Evolutionary conservation across 2,329 filamentous ascomycete genomes (phyloP), one percentile per base, ranked within the genome.

Genomic region (Raffaelea deltoideospora): DNA sequence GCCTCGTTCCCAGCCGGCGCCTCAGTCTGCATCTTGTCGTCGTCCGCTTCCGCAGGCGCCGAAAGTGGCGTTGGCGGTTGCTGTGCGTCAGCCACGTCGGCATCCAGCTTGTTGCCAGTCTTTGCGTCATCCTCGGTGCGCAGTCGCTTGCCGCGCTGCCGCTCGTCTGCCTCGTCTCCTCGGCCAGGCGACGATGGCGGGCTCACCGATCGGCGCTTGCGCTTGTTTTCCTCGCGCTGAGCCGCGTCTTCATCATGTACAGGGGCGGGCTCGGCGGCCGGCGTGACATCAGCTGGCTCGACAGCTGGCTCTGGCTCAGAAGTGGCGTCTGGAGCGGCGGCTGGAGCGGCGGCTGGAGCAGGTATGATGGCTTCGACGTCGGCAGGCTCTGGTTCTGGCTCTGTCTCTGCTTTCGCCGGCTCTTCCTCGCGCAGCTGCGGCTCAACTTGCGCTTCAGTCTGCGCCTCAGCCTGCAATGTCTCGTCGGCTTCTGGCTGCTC

Each of bases 171-270:
- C n/a, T n/a, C n/a, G 8, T 24, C 38, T 2, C 41, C 42, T 10
- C 21, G 26, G 20, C 34, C 26, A 17, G 35, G 27, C 3, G 41
- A 65, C 9, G 69, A 69, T 17, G 67, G 60, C 26, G 76, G 77
- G 39, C 67, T 80, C 38, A 64, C 62, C 31, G 75, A 82, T 46
- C 75, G 66, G 46, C 76, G 71, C 53, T 80, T 82, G 42, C 77
- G 66, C 54, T 78, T 81, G 46, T 71, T 70, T 29, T 37, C 40
- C 19, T 48, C 47, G n/a, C n/a, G n/a, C 13, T 33, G 43, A 2
- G 36, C n/a, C 2, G 37, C 35, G 13, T 47, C 45, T 15, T 35
- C 21, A 8, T 33, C 15, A 3, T 22, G 5, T n/a, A 17, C 33
- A 5, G 23, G 6, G n/a, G 17, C 15, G 21, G 24, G n/a, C 17